Evolutionary conservation across 768 basidiomycete genomes (phyloP).

Genomic region (Russula emetica): DNA sequence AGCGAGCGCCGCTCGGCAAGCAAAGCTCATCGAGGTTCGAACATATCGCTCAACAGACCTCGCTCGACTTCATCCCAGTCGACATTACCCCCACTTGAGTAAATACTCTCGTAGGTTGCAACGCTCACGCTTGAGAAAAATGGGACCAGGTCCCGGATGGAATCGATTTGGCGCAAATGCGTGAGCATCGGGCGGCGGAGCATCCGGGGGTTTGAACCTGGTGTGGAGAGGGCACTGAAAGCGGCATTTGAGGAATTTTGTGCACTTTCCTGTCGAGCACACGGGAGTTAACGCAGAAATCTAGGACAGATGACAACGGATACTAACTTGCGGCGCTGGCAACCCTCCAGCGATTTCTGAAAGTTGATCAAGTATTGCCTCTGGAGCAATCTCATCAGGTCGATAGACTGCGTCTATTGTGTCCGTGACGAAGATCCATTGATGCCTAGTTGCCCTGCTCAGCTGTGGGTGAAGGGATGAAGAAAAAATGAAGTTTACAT

Average conservation of each 20-base stretch:
- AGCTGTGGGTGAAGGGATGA: not conserved
- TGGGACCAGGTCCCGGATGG: constrained; percentile 77
- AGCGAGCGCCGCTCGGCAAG: not conserved
- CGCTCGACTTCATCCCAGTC: constrained; percentile 90
- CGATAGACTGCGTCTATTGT: constrained; percentile 93
- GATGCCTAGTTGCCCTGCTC: constrained; percentile 53
- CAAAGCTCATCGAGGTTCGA: constrained; percentile 59
- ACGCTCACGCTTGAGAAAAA: constrained; percentile 92
- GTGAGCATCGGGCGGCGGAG: constrained; percentile 74
- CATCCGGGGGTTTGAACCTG: constrained; percentile 40
- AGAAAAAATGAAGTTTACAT: constrained; percentile 52
- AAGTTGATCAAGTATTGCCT: constrained; percentile 86
- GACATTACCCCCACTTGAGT: constrained; percentile 71
- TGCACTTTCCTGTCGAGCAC: constrained; percentile 5
- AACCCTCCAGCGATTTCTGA: constrained; percentile 76
- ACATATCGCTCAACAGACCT: constrained; percentile 81
- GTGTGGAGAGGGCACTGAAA: constrained; percentile 7
- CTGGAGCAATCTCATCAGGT: constrained; percentile 76
- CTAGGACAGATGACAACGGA: not conserved
- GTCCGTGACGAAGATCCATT: constrained; percentile 99
- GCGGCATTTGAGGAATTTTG: constrained; percentile 1
- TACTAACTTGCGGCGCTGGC: constrained; percentile 42
- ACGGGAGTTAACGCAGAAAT: not conserved
- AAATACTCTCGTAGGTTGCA: constrained; percentile 85
- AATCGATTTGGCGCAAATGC: constrained; percentile 67